These are phyloP conservation scores for Naganishia sp. DNA, from an alignment of 1,284 basidiomycete genomes.

Conservation along the genomic window DNA sequence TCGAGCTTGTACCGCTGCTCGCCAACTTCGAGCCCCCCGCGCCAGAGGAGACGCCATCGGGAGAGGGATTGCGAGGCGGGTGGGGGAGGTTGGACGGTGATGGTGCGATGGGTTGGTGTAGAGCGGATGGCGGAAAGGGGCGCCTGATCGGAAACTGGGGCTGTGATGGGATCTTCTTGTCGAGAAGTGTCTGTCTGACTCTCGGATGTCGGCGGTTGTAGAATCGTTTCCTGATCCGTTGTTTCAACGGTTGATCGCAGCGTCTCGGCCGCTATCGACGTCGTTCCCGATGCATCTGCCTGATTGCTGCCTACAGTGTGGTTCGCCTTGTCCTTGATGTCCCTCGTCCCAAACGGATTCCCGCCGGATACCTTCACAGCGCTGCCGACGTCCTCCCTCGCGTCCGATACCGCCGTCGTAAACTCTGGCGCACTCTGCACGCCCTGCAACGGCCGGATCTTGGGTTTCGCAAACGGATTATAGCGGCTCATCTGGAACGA, in stretches of 20 bases:
- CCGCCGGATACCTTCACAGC: neutral
- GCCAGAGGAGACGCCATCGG: constrained; percentile 51
- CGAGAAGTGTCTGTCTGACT: too few species aligned
- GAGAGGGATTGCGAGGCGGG: neutral
- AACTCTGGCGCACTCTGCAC: neutral
- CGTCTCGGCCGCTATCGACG: too few species aligned
- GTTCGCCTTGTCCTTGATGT: neutral
- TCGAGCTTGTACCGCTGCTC: constrained; percentile 50
- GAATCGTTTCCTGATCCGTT: too few species aligned
- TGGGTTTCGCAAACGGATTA: constrained; percentile 10
- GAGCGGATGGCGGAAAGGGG: neutral
- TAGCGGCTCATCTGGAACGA: neutral
- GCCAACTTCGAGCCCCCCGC: constrained; percentile 52
- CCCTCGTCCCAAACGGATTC: neutral
- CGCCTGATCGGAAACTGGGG: neutral
- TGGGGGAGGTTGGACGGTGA: neutral
- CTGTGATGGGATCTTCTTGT: neutral
- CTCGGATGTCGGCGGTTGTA: too few species aligned
- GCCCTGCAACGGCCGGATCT: neutral
- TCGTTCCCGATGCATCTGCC: too few species aligned
- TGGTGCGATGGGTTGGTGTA: neutral
- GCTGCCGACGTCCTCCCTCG: neutral
- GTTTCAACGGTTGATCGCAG: too few species aligned
- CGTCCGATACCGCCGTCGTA: too few species aligned
- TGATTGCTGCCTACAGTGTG: too few species aligned